Percentiles rank a stretch among this genome's conserved stretches.
Evolutionary conservation across 441 rosid species (phyloP).

Genomic region (Viola pubescens): DNA sequence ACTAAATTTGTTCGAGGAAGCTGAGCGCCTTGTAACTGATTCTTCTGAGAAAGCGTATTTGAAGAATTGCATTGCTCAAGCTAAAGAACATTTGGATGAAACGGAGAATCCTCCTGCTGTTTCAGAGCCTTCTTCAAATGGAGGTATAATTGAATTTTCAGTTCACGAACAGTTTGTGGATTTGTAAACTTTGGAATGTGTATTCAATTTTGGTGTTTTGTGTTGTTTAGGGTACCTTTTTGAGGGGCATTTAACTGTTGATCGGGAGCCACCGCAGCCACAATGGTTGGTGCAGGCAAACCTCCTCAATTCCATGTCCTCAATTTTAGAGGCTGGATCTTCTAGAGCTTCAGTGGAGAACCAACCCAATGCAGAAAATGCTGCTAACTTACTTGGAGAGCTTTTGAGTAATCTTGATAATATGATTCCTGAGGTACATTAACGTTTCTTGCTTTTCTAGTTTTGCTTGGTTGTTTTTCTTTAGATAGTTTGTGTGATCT

Average conservation of each 20-base stretch:
- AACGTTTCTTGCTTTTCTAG: conserved; percentile 1
- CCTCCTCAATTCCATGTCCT: conserved; percentile 50
- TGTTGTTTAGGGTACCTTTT: conserved; percentile 55
- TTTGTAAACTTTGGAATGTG: background rate
- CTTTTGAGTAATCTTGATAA: conserved; percentile 46
- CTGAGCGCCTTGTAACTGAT: conserved; percentile 44
- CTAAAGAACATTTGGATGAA: conserved; percentile 53
- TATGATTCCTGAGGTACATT: conserved; percentile 56
- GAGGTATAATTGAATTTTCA: conserved; percentile 28
- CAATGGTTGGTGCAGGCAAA: conserved; percentile 70
- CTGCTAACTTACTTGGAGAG: conserved; percentile 42
- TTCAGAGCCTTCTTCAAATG: conserved; percentile 19
- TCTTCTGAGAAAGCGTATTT: conserved; percentile 56
- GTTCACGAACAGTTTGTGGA: background rate
- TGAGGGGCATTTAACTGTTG: conserved; percentile 88
- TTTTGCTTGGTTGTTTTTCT: background rate
- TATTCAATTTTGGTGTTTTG: background rate
- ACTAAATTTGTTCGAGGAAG: conserved; percentile 52
- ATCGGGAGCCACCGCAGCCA: conserved; percentile 86
- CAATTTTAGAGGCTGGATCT: conserved; percentile 47
- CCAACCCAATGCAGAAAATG: conserved; percentile 30
- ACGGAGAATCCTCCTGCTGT: conserved; percentile 31
- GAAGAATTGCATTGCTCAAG: conserved; percentile 53
- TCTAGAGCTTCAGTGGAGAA: conserved; percentile 26
- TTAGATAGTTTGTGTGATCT: too few relatives aligned